These are phyloP conservation scores for Tephrocybe rancida DNA, from an alignment of 768 basidiomycete species.

Conservation along the genomic window DNA sequence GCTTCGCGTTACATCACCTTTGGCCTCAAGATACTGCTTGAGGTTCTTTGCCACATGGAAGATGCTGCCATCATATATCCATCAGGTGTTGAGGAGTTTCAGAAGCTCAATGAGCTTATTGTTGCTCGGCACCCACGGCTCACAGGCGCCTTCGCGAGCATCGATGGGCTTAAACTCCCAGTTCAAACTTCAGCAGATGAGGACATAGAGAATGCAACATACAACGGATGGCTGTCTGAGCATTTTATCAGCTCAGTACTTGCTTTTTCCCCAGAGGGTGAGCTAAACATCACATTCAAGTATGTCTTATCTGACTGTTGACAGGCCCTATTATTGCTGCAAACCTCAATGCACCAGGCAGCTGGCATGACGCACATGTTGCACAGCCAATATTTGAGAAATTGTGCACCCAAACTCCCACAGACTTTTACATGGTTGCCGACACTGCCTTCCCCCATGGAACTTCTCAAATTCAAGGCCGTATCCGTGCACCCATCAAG, in stretches of 20 bases:
- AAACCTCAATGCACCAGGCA: slow-evolving; percentile 28
- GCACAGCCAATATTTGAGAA: slow-evolving; percentile 32
- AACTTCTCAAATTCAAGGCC: slow-evolving; percentile 11
- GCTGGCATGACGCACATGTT: slow-evolving; percentile 41
- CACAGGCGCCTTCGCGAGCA: slow-evolving; percentile 38
- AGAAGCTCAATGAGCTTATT: slow-evolving; percentile 26
- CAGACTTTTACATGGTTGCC: slow-evolving; percentile 36
- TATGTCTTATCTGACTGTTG: not conserved
- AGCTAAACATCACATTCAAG: not conserved
- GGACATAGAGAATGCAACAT: slow-evolving; percentile 48
- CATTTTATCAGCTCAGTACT: slow-evolving; percentile 43
- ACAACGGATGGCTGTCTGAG: slow-evolving; percentile 43
- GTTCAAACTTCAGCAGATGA: slow-evolving; percentile 36
- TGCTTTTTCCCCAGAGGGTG: slow-evolving; percentile 35
- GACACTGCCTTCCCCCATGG: slow-evolving; percentile 43
- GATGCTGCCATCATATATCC: slow-evolving; percentile 33
- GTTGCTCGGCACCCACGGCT: slow-evolving; percentile 30
- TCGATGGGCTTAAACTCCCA: slow-evolving; percentile 43
- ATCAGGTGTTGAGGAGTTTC: slow-evolving; percentile 23
- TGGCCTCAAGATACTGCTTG: slow-evolving; percentile 30
- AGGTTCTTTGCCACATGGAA: slow-evolving; percentile 25
- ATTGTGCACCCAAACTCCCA: slow-evolving; percentile 29
- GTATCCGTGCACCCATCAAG: slow-evolving; percentile 36
- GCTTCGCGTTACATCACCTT: slow-evolving; percentile 37
- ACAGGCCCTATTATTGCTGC: slow-evolving; percentile 19